Base-by-base conservation (phyloP, 345 rosid genomes). In the Kandelia obovata region DNA sequence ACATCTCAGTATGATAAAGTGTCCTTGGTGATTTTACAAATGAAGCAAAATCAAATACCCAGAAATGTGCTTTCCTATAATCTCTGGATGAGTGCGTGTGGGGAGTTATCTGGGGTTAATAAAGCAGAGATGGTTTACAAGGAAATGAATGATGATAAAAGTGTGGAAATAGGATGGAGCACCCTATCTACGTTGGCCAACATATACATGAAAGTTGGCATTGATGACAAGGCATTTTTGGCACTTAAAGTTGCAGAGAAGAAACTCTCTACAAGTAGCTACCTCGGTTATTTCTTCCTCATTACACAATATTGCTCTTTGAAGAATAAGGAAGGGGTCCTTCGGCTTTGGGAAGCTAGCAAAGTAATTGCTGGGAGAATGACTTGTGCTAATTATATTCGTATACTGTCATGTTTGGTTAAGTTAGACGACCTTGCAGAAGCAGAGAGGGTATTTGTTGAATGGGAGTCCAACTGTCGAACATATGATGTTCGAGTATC, bases 31-130 rank as follows among this genome's bases (percentile, higher is more conserved):
- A 78, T 87, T 34, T 47, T 34, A 35, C 65, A 81, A 72, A 89
- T 85, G 96, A 84, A 80, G 66, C 66, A 25, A 46, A 87, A 87
- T 75, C 77, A 79, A 61, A 81, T 85, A 66, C 79, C 85, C 5
- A 77, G 81, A 67, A 83, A 80, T 77, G 76, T 75, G 65, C 82
- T 86, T 30, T 86, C 89, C 1, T 86, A 86, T 63, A 87, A 85
- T 74, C 85, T 89, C 21, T 89, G 89, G 92, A 85, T 89, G 84
- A 81, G 76, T 35, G 85, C 89, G 0, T 78, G 75, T 28, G 78
- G 77, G 13, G 71, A 77, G 25, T 43, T 37, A 7, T 63, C 65
- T 25, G 81, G 82, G 16, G 78, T 78, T 31, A 39, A 52, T 25
- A 65, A 57, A 68, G 83, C 67, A 2, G 90, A 87, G 68, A 60